Evolutionary conservation across 2,329 filamentous ascomycete species (phyloP), one percentile per base, ranked within the genome.

Genomic region (Dothidotthia symphoricarpi): DNA sequence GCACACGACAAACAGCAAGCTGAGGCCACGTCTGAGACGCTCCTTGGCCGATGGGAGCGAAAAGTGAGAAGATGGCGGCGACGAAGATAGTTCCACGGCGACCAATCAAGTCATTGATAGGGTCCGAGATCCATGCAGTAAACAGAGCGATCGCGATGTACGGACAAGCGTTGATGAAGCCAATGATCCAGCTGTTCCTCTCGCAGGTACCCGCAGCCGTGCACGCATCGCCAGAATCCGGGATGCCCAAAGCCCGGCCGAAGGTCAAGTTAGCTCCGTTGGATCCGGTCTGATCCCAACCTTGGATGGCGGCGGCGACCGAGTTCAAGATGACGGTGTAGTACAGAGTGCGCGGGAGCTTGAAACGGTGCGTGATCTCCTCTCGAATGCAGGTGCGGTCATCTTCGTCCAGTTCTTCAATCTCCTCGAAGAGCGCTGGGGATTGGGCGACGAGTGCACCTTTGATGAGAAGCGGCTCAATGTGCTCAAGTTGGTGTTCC

Each of bases 401-500:
- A 1, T 70, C 68, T n/a, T 82, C 75, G 41, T 75, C 69, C 1
- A 90, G 74, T 9, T 79, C 76, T 36, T 79, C 69, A 33, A 88
- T 75, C 13, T 76, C 70, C 41, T 86, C 82, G 57, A 76, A 85
- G 16, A 74, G 72, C 7, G 69, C 68, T 0, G 85, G 85, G 46
- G 82, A 79, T 62, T 88, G 84, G 1, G 86, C 86, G 10, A 88
- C 77, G 10, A 90, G 72, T 1, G 86, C 87, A 17, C 56, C 59
- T 33, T 61, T 61, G 41, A 77, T 71, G 29, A 88, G 71, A 8
- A 83, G 57, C 1, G 71, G 68, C 6, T 79, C 66, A 42, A 82
- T 74, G 30, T 82, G 76, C 3, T 70, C 65, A 3, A 89, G 71
- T 11, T 72, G 71, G 46, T 85, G 77, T 33, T 77, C 71, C 10